A percentile compares a stretch with the other conserved stretches of the same genome.
These are phyloP conservation scores for Jimgerdemannia lactiflua DNA, from an alignment of 192 early-diverging fungal species.

Conservation along the genomic window DNA sequence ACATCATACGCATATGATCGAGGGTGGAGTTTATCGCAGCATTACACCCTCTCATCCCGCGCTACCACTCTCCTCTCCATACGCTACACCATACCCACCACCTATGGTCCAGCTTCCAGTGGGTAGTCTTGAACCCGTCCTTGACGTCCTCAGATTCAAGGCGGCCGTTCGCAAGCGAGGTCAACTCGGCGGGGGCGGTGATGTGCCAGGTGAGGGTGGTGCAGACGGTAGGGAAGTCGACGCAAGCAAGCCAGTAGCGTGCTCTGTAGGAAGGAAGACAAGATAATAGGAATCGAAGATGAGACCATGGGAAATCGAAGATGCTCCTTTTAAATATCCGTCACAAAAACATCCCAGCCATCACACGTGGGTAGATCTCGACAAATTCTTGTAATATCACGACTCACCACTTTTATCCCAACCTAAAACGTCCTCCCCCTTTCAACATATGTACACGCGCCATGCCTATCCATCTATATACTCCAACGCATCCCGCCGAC, in stretches of 20 bases:
- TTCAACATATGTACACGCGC: too few relatives aligned
- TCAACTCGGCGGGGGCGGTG: conserved; percentile 35
- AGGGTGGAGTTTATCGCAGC: too few relatives aligned
- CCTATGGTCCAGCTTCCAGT: conserved; percentile 33
- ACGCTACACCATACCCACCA: conserved; percentile 9
- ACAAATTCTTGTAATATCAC: too few relatives aligned
- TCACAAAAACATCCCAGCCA: too few relatives aligned
- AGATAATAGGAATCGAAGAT: not conserved
- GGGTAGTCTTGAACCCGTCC: conserved; percentile 31
- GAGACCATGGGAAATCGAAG: too few relatives aligned
- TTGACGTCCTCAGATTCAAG: conserved; percentile 15
- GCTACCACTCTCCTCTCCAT: too few relatives aligned
- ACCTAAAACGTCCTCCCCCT: too few relatives aligned
- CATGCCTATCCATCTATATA: too few relatives aligned
- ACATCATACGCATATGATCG: not conserved
- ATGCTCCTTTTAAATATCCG: too few relatives aligned
- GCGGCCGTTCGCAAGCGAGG: conserved; percentile 45
- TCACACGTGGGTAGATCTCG: too few relatives aligned
- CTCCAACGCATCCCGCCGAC: not conserved
- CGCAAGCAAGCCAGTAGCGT: conserved; percentile 50
- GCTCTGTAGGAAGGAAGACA: conserved; percentile 24
- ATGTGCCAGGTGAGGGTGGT: conserved; percentile 39
- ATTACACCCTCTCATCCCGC: too few relatives aligned
- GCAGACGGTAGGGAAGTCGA: conserved; percentile 46
- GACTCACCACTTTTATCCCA: too few relatives aligned